phyloP scores from a whole-genome alignment of 2,329 filamentous ascomycete species.

The Niveomyces coronatus region DNA sequence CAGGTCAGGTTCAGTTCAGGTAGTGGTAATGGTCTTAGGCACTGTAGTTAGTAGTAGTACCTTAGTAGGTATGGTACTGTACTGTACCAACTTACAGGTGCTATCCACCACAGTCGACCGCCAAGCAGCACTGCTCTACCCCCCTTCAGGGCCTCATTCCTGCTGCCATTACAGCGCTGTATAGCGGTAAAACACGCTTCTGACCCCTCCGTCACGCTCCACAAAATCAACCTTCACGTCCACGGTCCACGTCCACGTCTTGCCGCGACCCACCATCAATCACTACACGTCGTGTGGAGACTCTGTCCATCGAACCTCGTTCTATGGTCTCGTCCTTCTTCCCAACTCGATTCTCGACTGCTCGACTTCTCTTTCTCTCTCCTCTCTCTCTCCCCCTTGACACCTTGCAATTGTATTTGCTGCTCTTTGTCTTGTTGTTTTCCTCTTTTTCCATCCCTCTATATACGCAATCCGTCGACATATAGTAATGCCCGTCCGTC shows the following conservation, averaged over 20 bases:
- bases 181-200: neutral
- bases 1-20: too few species aligned
- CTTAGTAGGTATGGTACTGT: too few species aligned
- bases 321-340: constrained; percentile 8
- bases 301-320: constrained; percentile 7
- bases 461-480: neutral
- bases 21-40: too few species aligned
- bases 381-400: too few species aligned
- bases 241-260: constrained; percentile 6
- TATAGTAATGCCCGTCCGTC: constrained; percentile 7
- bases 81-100: too few species aligned
- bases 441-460: neutral
- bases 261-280: constrained; percentile 7
- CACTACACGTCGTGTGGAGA: constrained; percentile 10
- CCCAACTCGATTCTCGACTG: constrained; percentile 1
- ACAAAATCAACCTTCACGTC: neutral
- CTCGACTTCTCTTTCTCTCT: neutral
- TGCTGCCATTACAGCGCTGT: too few species aligned
- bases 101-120: too few species aligned
- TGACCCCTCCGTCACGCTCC: neutral
- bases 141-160: too few species aligned
- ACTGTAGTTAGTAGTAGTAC: too few species aligned
- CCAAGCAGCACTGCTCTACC: too few species aligned
- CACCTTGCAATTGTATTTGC: neutral
- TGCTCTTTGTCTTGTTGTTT: constrained; percentile 1